These are phyloP conservation scores for Breviolum minutum DNA, from an alignment of 73 alveolate genomes.

Conservation along the genomic window DNA sequence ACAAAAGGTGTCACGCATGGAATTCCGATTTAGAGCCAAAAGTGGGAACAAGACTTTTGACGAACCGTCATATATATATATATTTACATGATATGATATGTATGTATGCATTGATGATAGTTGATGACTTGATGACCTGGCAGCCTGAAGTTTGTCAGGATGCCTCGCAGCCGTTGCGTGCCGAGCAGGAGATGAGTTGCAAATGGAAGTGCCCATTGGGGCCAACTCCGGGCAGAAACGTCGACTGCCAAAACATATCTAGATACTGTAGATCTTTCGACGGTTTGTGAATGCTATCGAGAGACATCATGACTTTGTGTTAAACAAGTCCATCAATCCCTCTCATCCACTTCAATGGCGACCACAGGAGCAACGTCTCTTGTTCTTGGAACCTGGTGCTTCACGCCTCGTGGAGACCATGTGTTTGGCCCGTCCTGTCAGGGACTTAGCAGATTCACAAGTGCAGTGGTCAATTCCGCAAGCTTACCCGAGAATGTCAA, in stretches of 20 bases:
- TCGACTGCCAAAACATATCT: not conserved
- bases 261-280: not conserved
- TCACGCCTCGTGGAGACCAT: slow-evolving; percentile 84
- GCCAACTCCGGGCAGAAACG: not conserved
- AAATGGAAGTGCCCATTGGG: not conserved
- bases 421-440: slow-evolving; percentile 50
- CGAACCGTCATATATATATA: too few relatives aligned
- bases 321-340: not conserved
- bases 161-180: slow-evolving; percentile 17
- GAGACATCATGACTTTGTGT: not conserved
- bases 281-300: not conserved
- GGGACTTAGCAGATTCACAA: not conserved
- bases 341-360: not conserved
- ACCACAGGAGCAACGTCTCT: slow-evolving; percentile 30
- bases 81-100: too few relatives aligned
- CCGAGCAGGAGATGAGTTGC: not conserved
- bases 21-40: too few relatives aligned
- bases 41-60: not conserved
- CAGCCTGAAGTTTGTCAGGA: not conserved
- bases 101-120: not conserved
- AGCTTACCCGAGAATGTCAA: not conserved
- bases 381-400: slow-evolving; percentile 37
- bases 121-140: not conserved
- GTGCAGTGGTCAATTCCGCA: not conserved
- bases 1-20: not conserved